Percentiles rank a stretch among this genome's conserved stretches.
Conservation (phyloP, 2,329 filamentous ascomycete species). For the Tolypocladium sp. region DNA sequence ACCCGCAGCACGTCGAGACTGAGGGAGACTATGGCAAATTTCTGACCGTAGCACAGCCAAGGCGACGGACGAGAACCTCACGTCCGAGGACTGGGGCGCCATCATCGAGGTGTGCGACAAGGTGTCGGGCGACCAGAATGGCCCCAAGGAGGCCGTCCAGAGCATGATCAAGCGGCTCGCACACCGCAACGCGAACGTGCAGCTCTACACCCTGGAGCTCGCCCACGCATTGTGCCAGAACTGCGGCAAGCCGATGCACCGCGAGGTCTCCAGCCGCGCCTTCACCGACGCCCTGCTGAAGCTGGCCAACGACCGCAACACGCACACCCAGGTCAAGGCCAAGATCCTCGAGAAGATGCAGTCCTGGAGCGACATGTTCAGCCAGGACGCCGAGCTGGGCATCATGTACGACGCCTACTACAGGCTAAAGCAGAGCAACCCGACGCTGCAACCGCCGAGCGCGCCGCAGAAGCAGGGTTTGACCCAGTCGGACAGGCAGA, state of each 20-base stretch:
- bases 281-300: constrained; percentile 91
- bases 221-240: constrained; percentile 89
- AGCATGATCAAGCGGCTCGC: constrained; percentile 87
- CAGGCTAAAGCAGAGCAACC: constrained; percentile 76
- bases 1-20: background rate
- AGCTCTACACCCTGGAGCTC: constrained; percentile 90
- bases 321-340: constrained; percentile 89
- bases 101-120: constrained; percentile 58
- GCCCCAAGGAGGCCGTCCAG: constrained; percentile 75
- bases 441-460: constrained; percentile 81
- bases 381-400: constrained; percentile 77
- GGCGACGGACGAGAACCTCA: constrained; percentile 97
- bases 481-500: constrained; percentile 80
- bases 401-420: constrained; percentile 96
- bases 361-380: constrained; percentile 94
- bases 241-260: constrained; percentile 77
- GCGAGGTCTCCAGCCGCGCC: constrained; percentile 80
- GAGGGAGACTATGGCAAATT: background rate
- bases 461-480: constrained; percentile 90
- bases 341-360: constrained; percentile 97
- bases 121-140: constrained; percentile 43
- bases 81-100: constrained; percentile 63
- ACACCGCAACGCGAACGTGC: constrained; percentile 91
- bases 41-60: constrained; percentile 35
- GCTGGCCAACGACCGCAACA: constrained; percentile 88